These are phyloP conservation scores for Myxozyma geophila DNA, from an alignment of 805 yeast species.

Conservation along the genomic window DNA sequence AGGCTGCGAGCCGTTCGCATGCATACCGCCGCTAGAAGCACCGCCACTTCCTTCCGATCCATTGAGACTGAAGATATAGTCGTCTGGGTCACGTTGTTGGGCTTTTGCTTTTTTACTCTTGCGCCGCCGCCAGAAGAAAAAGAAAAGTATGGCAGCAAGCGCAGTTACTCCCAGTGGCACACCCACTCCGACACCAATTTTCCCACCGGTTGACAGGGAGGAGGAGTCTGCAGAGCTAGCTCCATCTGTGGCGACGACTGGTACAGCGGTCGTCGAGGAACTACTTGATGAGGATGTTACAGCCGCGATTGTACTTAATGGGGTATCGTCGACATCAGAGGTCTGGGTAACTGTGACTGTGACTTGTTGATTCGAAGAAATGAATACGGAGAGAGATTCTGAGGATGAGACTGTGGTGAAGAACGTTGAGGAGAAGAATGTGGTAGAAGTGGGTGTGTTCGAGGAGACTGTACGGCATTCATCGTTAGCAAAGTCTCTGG, in stretches of 20 bases:
- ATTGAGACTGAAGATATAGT: constrained; percentile 23
- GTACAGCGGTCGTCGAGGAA: constrained; percentile 1
- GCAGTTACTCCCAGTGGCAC: constrained; percentile 31
- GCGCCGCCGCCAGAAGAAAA: constrained; percentile 19
- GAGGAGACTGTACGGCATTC: background rate
- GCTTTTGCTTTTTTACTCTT: background rate
- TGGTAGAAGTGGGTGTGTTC: background rate
- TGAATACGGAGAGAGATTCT: constrained; percentile 2
- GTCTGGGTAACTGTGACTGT: constrained; percentile 29
- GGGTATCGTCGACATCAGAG: constrained; percentile 13
- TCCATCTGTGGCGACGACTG: constrained; percentile 13
- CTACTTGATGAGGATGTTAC: constrained; percentile 1
- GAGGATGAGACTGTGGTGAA: background rate
- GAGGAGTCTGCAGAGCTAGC: constrained; percentile 11
- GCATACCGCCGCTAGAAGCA: background rate
- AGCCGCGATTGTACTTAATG: background rate
- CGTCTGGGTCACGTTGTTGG: constrained; percentile 23
- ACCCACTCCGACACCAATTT: constrained; percentile 34
- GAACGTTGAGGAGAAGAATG: background rate
- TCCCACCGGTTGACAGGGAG: constrained; percentile 32
- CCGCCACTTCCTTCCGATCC: constrained; percentile 10
- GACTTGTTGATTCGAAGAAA: constrained; percentile 8
- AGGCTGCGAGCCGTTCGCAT: background rate
- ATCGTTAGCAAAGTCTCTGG: background rate
- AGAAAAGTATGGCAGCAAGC: constrained; percentile 13